Evolutionary conservation across 257 asterid species (phyloP), one percentile per base, ranked within the genome.

Genomic region (Solanum phureja): DNA sequence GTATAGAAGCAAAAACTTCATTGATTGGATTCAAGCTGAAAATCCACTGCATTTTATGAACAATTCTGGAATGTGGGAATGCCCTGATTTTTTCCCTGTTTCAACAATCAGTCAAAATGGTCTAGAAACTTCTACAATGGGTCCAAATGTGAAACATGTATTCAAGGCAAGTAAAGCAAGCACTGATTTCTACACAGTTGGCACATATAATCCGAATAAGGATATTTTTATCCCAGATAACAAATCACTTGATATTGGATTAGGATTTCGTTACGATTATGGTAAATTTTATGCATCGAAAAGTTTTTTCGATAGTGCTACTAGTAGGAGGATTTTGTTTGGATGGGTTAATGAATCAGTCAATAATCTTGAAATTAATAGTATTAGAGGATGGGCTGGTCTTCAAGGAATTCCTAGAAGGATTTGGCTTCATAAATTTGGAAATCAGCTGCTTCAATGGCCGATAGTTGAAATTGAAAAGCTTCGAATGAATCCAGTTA

Each of bases 11-110:
- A 84, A 62, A 27, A 93, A 93, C 69, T 93, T 93, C 77, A 86
- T 89, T 33, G 76, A 6, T 14, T 93, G 90, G 90, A 90, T 68
- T 5, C 77, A 87, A 29, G 88, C 89, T 16, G 68, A 87, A 21
- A 84, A 88, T 8, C 89, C 91, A 0, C 82, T 93, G 37, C 92
- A 91, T 84, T 90, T 89, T 4, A 84, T 83, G 0, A 60, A 85
- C 18, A 87, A 88, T 56, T 90, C 93, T 18, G 93, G 94, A 46
- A 92, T 93, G 94, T 93, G 93, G 95, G 95, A 93, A 87, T 93
- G 95, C 52, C 89, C 91, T 12, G 95, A 93, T 52, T 92, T 93
- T 19, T 93, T 46, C 52, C 93, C 95, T 1, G 90, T 92, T 58
- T 89, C 89, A 8, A 58, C 89, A 0, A 71, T 18, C 71, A 82